phyloP scores from a whole-genome alignment of 2,329 filamentous ascomycete genomes.

The Fonsecaea multimorphosa region DNA sequence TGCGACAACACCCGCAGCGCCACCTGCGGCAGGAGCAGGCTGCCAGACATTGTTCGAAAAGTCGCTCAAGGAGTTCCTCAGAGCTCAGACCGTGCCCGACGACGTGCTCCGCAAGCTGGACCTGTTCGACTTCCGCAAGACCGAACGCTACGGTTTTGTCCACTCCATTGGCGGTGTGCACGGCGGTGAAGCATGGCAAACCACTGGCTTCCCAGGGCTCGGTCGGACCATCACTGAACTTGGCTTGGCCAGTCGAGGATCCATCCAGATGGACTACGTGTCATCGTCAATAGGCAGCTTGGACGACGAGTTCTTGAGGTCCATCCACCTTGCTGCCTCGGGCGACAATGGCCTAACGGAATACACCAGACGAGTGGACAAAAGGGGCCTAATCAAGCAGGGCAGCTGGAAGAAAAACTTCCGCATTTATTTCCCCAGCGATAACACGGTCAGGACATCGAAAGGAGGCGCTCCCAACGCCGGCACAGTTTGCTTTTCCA shows the following conservation, averaged over 20 bases:
- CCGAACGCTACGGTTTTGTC: constrained; percentile 75
- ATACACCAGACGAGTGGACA: constrained; percentile 48
- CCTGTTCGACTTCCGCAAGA: constrained; percentile 82
- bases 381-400: constrained; percentile 25
- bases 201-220: constrained; percentile 76
- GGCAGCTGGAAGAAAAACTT: constrained; percentile 54
- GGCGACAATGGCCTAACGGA: constrained; percentile 59
- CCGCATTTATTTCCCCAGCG: constrained; percentile 80
- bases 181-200: constrained; percentile 51
- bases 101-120: constrained; percentile 70
- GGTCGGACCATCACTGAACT: constrained; percentile 69
- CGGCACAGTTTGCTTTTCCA: constrained; percentile 81
- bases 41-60: constrained; percentile 65
- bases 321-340: constrained; percentile 64
- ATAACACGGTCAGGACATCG: constrained; percentile 70
- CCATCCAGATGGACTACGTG: constrained; percentile 37
- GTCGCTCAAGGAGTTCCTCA: constrained; percentile 73
- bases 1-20: constrained; percentile 26
- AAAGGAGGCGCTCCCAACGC: constrained; percentile 68
- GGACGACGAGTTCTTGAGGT: constrained; percentile 68
- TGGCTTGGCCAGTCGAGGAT: constrained; percentile 60
- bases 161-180: constrained; percentile 75
- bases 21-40: constrained; percentile 44
- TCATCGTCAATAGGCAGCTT: constrained; percentile 82
- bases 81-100: constrained; percentile 68